Evolutionary conservation across 1,284 basidiomycete species (phyloP), one percentile per base, ranked within the genome.

Genomic region (Kwoniella shivajii): DNA sequence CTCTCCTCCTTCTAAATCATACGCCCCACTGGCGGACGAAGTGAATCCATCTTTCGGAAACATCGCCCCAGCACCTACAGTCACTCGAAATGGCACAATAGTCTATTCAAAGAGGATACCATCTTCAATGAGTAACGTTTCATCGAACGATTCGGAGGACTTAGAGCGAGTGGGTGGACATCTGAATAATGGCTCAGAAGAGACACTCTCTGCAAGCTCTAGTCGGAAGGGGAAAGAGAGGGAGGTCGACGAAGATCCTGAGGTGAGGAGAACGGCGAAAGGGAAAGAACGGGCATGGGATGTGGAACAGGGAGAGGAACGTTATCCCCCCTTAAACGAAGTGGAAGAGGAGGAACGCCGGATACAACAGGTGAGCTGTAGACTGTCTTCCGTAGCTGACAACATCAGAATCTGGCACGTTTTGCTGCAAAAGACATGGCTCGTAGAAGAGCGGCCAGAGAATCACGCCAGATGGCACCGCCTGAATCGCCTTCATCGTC

Each of bases 341-440:
- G 68, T 64, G 14, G 71, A 72, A 43, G 74, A 68, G 13, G 75
- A 75, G 42, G 77, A 77, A 59, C 61, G 64, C 42, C 55, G 70
- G 14, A 65, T 78, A 18, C 73, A 77, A 58, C 73, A 76, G 39
- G 77, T 77, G 39, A 63, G 75, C 63, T 10, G n/a, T 16, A 20
- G 3, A 16, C 14, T 37, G 37, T 39, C 37, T n/a, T n/a, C n/a
- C n/a, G n/a, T n/a, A n/a, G n/a, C n/a, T n/a, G 7, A n/a, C n/a
- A n/a, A n/a, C 22, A 43, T 4, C 57, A 78, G 76, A 73, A 76
- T 51, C 69, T 78, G 31, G 71, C 77, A 16, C 65, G 65, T 36
- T 71, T 76, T 46, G 69, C 76, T 20, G 76, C 76, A 1, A 61
- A 68, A 22, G 75, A 78, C 56, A 64, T 65, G 50, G 77, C 76